Evolutionary conservation across 805 yeast species (phyloP), one percentile per base, ranked within the genome.

Genomic region (Ogataea angusta): DNA sequence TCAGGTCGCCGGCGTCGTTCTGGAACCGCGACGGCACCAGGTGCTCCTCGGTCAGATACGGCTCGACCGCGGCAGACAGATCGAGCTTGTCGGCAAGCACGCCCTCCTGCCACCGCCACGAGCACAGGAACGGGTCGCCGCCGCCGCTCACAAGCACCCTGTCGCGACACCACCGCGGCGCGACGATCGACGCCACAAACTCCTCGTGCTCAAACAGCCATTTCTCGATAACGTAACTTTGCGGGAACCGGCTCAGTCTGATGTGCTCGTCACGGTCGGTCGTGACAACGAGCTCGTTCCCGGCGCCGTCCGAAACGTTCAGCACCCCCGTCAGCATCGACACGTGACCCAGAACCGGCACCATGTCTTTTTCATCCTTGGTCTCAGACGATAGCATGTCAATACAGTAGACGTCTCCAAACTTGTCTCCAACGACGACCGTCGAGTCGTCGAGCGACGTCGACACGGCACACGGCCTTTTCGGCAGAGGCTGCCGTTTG

Each of bases 231-330:
- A 89, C 77, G 52, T 70, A 87, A 3, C 90, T 69, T 47, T 81
- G 73, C 2, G 97, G 98, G 54, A 75, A 88, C 49, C 78, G 74
- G 2, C 96, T 77, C 13, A 93, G 72, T 59, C 95, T 76, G 47
- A 93, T 84, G 62, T 95, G 99, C 63, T 93, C 99, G 63, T 93
- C 99, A 64, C 99, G 76, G 66, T 93, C 99, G 27, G 90, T 80
- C 2, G 95, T 80, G 40, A 91, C 70, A 12, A 90, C 60, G 45
- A 64, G 83, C 47, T 71, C 69, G 44, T 75, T 73, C 7, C 70
- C 74, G 14, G 49, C 35, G 22, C 68, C 62, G 31, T 63, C 59
- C 3, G 54, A 52, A 10, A 72, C 68, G 19, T 80, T 66, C 21
- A 71, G 56, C 2, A 90, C 73, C 47, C 81, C 88, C n/a, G 95